phyloP scores from a whole-genome alignment of 1,139 yeast species.

The Lipomyces yarrowii region DNA sequence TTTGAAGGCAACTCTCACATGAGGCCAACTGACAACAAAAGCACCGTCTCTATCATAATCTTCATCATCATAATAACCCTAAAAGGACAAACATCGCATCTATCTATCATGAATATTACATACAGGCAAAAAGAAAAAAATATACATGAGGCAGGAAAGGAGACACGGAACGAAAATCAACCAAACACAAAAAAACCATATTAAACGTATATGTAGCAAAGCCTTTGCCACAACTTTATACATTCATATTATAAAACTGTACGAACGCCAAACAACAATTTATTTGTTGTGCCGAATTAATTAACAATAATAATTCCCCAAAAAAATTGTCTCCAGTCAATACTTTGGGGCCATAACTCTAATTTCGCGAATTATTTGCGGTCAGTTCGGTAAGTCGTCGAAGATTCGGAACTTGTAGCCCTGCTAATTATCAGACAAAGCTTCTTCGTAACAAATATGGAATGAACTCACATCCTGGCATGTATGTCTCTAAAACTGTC shows the following conservation, averaged over 20 bases:
- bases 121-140: neutral
- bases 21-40: neutral
- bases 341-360: neutral
- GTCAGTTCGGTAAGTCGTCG: slow-evolving; percentile 89
- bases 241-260: neutral
- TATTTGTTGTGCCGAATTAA: neutral
- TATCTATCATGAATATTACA: slow-evolving; percentile 3
- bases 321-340: too few species aligned
- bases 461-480: slow-evolving; percentile 60
- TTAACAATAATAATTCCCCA: neutral
- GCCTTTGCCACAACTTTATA: neutral
- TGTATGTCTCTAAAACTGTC: slow-evolving; percentile 90
- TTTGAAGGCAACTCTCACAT: neutral
- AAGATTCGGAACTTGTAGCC: slow-evolving; percentile 72
- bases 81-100: neutral
- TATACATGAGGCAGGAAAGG: neutral
- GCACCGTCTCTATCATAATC: neutral
- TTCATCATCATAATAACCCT: neutral
- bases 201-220: neutral
- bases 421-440: slow-evolving; percentile 6
- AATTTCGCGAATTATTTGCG: slow-evolving; percentile 46
- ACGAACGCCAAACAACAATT: neutral
- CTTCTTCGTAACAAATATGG: slow-evolving; percentile 47
- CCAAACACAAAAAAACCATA: neutral
- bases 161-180: neutral